A percentile compares a stretch with the other conserved stretches of the same genome.
Conservation (phyloP, 164 flowering plant species). For the Litsea cubeba region DNA sequence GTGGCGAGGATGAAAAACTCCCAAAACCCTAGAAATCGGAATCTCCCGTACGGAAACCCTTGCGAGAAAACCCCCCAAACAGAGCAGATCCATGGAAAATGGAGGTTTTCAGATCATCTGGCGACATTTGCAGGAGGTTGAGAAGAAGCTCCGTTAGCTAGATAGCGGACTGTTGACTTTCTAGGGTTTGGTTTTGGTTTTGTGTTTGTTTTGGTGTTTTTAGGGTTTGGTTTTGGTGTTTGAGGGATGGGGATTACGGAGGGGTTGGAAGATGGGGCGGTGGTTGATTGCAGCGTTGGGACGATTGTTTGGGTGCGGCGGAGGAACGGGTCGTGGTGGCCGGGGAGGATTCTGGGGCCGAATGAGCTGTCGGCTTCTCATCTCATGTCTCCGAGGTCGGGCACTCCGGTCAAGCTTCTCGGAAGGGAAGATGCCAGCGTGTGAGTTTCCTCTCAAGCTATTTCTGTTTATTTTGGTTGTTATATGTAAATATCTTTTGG, state of each 20-base stretch:
- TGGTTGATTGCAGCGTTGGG: constrained; percentile 53
- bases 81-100: constrained; percentile 1
- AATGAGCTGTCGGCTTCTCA: constrained; percentile 73
- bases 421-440: constrained; percentile 98
- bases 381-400: constrained; percentile 80
- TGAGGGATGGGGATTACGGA: constrained; percentile 43
- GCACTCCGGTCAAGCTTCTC: constrained; percentile 96
- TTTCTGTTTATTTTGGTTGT: not conserved
- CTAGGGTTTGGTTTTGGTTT: not conserved
- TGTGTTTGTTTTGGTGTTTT: not conserved
- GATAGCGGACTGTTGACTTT: not conserved
- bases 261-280: constrained; percentile 17
- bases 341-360: constrained; percentile 80
- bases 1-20: not conserved
- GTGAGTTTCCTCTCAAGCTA: constrained; percentile 40
- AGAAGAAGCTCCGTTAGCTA: not conserved
- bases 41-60: constrained; percentile 2
- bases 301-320: constrained; percentile 92
- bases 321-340: constrained; percentile 99
- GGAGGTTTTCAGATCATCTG: constrained; percentile 1
- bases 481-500: not conserved
- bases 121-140: constrained; percentile 9
- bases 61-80: not conserved
- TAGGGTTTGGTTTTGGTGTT: constrained; percentile 5
- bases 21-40: constrained; percentile 10